phyloP scores from a whole-genome alignment of 1,139 yeast species.

The Kodamaea sp. region DNA sequence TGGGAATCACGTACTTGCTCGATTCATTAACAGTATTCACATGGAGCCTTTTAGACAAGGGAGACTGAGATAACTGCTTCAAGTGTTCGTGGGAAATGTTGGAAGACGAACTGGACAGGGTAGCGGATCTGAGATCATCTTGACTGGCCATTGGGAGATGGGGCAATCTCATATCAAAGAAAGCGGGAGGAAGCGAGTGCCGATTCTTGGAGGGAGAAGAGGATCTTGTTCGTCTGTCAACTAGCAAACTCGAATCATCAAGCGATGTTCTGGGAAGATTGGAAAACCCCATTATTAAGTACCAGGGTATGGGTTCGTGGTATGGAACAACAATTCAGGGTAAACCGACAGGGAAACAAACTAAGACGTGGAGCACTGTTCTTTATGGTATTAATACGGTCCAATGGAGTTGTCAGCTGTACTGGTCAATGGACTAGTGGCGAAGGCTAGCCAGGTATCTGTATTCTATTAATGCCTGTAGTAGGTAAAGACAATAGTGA shows the following conservation, averaged over 20 bases:
- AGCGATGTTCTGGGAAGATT: slow-evolving; percentile 13
- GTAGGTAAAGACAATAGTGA: too few species aligned
- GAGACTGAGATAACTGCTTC: slow-evolving; percentile 35
- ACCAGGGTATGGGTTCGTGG: not conserved
- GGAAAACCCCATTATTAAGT: slow-evolving; percentile 4
- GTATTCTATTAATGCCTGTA: too few species aligned
- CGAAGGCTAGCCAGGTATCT: too few species aligned
- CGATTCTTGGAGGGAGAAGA: slow-evolving; percentile 33
- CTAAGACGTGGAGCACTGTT: too few species aligned
- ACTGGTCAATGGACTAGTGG: not conserved
- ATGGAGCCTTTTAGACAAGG: slow-evolving; percentile 40
- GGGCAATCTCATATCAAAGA: slow-evolving; percentile 26
- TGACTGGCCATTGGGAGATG: slow-evolving; percentile 22
- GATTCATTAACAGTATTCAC: slow-evolving; percentile 26
- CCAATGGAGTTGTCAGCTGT: too few species aligned
- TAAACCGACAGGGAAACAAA: too few species aligned
- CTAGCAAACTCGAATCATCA: slow-evolving; percentile 21
- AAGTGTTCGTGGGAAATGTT: slow-evolving; percentile 27
- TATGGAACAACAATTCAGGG: too few species aligned
- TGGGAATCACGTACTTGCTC: slow-evolving; percentile 41
- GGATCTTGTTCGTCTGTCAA: slow-evolving; percentile 31
- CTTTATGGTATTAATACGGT: too few species aligned
- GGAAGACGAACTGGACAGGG: slow-evolving; percentile 15
- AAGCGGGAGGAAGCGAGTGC: slow-evolving; percentile 25
- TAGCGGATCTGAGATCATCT: slow-evolving; percentile 24